Evolutionary conservation across 352 stramenopile species (phyloP), one percentile per base, ranked within the genome.

Genomic region (Blastocystis sp.): DNA sequence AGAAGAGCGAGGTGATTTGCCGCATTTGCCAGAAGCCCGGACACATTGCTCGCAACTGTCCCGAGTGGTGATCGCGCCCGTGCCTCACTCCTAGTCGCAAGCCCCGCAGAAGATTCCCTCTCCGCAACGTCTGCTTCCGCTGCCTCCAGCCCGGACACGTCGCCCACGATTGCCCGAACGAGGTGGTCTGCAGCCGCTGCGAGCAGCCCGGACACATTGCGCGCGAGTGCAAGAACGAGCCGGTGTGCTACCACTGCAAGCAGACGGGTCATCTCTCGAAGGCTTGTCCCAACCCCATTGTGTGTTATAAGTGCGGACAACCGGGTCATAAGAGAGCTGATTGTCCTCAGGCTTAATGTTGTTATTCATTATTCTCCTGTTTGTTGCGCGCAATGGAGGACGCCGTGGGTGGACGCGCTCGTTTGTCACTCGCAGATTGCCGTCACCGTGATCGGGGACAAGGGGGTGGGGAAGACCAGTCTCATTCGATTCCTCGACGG

Each of bases 211-310:
- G 79, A 31, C 79, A 89, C 29, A 74, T 55, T n/a, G 65, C 65
- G 41, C 55, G 63, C 50, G 79, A 89, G 10, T 89, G 79, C 67
- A 78, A 63, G n/a, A 89, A 89, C 33, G 90, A 90, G 50, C 79
- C 65, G 4, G n/a, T 82, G 19, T 91, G 90, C 81, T 91, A 90
- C 88, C 88, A 91, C 77, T 91, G 90, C 69, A 88, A 88, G 45
- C 60, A 88, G 31, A 50, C 29, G 16, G 90, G 90, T 2, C 90
- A 91, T 67, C 85, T 91, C 31, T 61, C 77, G 2, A 66, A 63
- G 62, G 51, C 88, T 33, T 91, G 90, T 63, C 74, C 90, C 19
- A 80, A 77, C 45, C 79, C 79, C 35, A 89, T 89, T 74, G 67
- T 89, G 16, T 89, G 79, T 62, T 80, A 80, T 70, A 89, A 89